Percentiles rank a stretch among this genome's conserved stretches.
Conservation (phyloP, 2,329 filamentous ascomycete species). For the Penicillium sp. region DNA sequence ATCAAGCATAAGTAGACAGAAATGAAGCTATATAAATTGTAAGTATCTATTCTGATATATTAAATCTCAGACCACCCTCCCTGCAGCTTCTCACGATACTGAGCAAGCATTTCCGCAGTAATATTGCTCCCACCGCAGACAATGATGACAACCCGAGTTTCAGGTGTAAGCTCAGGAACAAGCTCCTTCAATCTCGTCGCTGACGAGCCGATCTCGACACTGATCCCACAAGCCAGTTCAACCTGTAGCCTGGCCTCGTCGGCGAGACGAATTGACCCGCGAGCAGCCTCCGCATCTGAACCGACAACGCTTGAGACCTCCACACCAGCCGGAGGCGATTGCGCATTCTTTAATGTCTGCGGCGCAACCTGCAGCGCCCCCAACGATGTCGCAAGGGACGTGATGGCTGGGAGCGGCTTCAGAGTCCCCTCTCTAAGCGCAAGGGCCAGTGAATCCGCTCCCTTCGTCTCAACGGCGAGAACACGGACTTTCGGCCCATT, state of each 20-base stretch:
- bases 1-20: background rate
- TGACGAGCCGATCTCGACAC: slow-evolving; percentile 56
- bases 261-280: slow-evolving; percentile 73
- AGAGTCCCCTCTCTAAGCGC: slow-evolving; percentile 60
- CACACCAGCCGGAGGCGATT: slow-evolving; percentile 41
- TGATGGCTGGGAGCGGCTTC: slow-evolving; percentile 69
- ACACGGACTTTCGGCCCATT: slow-evolving; percentile 48
- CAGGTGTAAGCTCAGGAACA: slow-evolving; percentile 31
- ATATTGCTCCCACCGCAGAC: slow-evolving; percentile 56
- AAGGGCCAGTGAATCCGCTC: slow-evolving; percentile 69
- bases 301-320: slow-evolving; percentile 65
- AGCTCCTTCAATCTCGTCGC: slow-evolving; percentile 29
- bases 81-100: slow-evolving; percentile 52
- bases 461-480: slow-evolving; percentile 73
- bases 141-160: slow-evolving; percentile 43
- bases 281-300: slow-evolving; percentile 75
- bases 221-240: slow-evolving; percentile 81
- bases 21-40: too few relatives aligned
- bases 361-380: slow-evolving; percentile 70
- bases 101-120: slow-evolving; percentile 55
- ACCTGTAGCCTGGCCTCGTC: slow-evolving; percentile 80
- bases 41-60: background rate
- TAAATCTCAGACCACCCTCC: slow-evolving; percentile 32
- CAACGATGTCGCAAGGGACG: slow-evolving; percentile 72
- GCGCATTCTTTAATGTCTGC: slow-evolving; percentile 66